A percentile compares a stretch with the other conserved stretches of the same genome.
Conservation (phyloP, 164 flowering plant species). For the Liquidambar formosana region DNA sequence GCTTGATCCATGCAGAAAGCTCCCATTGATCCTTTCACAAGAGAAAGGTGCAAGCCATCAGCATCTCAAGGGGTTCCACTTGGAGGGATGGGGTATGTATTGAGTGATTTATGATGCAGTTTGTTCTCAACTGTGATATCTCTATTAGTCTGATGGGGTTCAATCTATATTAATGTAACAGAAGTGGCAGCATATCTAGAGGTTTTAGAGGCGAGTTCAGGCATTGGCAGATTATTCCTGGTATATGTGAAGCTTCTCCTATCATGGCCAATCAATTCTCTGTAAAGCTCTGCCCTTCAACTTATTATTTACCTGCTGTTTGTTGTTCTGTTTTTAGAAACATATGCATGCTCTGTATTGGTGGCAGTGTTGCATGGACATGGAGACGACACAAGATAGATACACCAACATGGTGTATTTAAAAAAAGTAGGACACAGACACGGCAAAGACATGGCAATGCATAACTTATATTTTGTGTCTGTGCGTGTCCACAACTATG, state of each 20-base stretch:
- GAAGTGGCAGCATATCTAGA: slow-evolving; percentile 99
- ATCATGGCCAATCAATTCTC: slow-evolving; percentile 98
- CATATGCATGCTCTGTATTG: no score
- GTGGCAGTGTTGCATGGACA: no score
- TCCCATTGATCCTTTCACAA: slow-evolving; percentile 94
- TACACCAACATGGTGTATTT: no score
- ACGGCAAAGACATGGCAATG: no score
- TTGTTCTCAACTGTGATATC: not conserved
- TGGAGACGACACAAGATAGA: no score
- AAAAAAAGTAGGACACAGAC: no score
- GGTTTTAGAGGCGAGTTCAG: slow-evolving; percentile 98
- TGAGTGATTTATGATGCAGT: not conserved
- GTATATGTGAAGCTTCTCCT: slow-evolving; percentile 83
- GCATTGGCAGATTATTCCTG: slow-evolving; percentile 93
- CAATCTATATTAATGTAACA: slow-evolving; percentile 28
- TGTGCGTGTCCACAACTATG: no score
- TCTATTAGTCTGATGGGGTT: not conserved
- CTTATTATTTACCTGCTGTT: not conserved
- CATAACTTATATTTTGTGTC: no score
- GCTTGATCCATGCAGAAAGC: slow-evolving; percentile 67
- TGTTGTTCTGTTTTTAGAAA: not conserved
- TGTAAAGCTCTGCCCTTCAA: slow-evolving; percentile 48
- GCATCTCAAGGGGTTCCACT: slow-evolving; percentile 98
- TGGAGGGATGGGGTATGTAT: slow-evolving; percentile 97
- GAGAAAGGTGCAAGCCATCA: slow-evolving; percentile 90